Base-by-base conservation (phyloP, 225 moss, liverwort and hornwort genomes). In the Thuidium tamariscinum region DNA sequence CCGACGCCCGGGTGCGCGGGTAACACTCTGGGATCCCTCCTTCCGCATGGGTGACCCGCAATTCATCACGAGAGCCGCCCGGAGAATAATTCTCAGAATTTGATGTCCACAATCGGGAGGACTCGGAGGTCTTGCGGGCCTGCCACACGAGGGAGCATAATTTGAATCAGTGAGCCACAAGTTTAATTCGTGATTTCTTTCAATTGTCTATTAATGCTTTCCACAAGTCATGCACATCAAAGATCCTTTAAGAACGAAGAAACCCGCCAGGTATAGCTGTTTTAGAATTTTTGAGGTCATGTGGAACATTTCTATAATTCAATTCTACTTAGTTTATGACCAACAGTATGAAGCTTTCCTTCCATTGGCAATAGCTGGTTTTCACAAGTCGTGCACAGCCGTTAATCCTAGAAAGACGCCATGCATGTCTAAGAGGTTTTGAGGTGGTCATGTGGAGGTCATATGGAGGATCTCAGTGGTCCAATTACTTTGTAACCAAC, bases 111-210 rank as follows among this genome's bases (percentile, higher is more conserved):
- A 83, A 80, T 57, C 90, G 86, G 62, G 88, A 90, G 44, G 83
- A 90, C 25, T 88, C 86, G 68, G 83, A 86, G 80, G 44, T 75
- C 48, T 83, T 90, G 10, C 83, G 90, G 61, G 90, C 90, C 88
- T 90, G 88, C 11, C 62, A 83, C 90, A 88, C 32, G 37, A 84
- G 13, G 13, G 11, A 25, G 10, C 27, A 74, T 32, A 46, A 29
- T 49, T 66, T n/a, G 36, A 82, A 82, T 82, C 36, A 82, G 20
- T 20, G 25, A 37, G 72, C 21, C 46, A 77, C 62, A 78, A 48
- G 25, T 46, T 75, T 54, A 5, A 84, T 55, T 7, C 69, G 59
- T 41, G 23, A 34, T 41, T 26, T 56, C 37, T 41, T 57, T 41
- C 41, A 57, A 78, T 41, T 48, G 46, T 15, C 46, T 37, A 79